Percentiles rank a stretch among this genome's conserved stretches.
Evolutionary conservation across 2,329 filamentous ascomycete species (phyloP).

Genomic region (Fusarium pseudonygamai): DNA sequence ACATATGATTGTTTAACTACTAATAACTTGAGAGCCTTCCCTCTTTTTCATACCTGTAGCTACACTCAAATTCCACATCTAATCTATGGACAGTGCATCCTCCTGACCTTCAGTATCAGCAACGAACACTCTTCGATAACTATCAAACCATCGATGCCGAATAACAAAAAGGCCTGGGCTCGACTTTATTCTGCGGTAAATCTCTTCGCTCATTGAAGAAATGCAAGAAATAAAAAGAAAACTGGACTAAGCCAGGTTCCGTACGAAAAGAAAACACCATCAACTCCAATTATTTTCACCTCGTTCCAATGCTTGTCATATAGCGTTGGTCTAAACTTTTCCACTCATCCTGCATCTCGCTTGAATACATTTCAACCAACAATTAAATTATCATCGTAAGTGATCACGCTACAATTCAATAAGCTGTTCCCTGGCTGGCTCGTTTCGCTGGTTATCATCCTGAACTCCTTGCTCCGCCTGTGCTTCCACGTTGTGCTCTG

Average conservation of each 20-base stretch:
- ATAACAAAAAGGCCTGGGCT: constrained; percentile 36
- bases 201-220: constrained; percentile 25
- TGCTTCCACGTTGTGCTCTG: constrained; percentile 23
- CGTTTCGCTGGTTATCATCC: constrained; percentile 20
- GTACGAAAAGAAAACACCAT: constrained; percentile 28
- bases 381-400: neutral
- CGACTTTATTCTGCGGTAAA: constrained; percentile 30
- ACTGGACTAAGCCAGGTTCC: neutral
- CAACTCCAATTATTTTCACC: constrained; percentile 35
- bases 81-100: neutral
- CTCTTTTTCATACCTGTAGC: neutral
- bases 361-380: constrained; percentile 19
- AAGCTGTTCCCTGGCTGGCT: constrained; percentile 34
- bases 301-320: constrained; percentile 24
- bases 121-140: neutral
- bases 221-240: constrained; percentile 12
- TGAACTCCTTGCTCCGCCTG: constrained; percentile 11
- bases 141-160: constrained; percentile 5
- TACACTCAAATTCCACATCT: neutral
- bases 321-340: constrained; percentile 31
- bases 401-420: constrained; percentile 27
- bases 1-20: neutral
- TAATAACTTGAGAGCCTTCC: neutral
- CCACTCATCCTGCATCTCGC: constrained; percentile 24
- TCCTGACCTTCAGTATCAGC: neutral